phyloP scores from a whole-genome alignment of 495 filamentous ascomycete genomes.

The Neurospora pannonica region DNA sequence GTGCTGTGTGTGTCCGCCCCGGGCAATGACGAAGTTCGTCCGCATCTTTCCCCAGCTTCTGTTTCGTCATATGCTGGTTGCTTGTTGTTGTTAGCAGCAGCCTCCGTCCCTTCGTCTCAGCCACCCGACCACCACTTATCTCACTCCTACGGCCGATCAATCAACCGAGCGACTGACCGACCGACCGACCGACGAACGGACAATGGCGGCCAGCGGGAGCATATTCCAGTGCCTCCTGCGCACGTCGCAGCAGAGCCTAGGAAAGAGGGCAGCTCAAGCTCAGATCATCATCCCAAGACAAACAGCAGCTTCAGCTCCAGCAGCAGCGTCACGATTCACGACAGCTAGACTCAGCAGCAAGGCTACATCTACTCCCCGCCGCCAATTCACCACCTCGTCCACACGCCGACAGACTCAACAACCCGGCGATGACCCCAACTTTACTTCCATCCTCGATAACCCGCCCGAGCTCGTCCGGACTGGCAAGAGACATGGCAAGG shows the following conservation, averaged over 20 bases:
- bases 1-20: background rate
- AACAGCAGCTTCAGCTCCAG: background rate
- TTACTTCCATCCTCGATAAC: conserved; percentile 76
- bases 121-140: background rate
- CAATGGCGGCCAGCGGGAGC: background rate
- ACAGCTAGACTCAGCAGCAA: background rate
- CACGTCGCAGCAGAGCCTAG: background rate
- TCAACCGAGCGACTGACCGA: background rate
- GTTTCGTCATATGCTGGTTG: background rate
- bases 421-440: conserved; percentile 58
- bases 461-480: conserved; percentile 66
- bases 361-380: conserved; percentile 8
- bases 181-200: background rate
- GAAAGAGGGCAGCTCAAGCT: background rate
- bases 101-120: background rate
- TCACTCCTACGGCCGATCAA: background rate
- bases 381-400: conserved; percentile 23
- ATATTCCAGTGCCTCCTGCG: background rate
- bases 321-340: background rate
- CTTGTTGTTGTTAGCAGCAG: background rate
- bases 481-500: conserved; percentile 65
- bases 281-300: background rate
- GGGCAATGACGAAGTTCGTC: background rate
- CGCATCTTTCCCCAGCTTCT: background rate
- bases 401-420: conserved; percentile 11